Evolutionary conservation across 345 rosid species (phyloP).

Genomic region (Balakata baccata): DNA sequence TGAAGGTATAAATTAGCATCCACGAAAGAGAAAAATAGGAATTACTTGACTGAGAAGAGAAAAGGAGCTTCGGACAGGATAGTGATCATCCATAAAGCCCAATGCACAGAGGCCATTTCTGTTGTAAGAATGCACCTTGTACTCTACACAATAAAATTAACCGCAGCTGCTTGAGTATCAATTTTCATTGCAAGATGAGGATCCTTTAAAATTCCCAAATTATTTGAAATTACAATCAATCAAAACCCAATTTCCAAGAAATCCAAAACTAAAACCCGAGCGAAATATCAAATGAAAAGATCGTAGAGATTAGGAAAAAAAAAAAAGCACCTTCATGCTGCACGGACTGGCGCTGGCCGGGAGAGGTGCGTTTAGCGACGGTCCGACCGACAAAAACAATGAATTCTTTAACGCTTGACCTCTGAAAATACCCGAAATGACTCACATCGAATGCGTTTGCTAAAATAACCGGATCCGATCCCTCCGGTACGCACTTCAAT

Average conservation of each 20-base stretch:
- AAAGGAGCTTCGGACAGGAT: conserved; percentile 90
- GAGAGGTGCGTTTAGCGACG: conserved; percentile 84
- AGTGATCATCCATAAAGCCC: conserved; percentile 96
- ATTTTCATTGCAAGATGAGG: neutral
- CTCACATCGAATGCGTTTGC: conserved; percentile 72
- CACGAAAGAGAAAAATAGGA: neutral
- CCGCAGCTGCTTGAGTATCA: neutral
- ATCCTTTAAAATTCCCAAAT: too few relatives aligned
- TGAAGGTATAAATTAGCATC: neutral
- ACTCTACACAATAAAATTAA: conserved; percentile 48
- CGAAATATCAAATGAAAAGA: neutral
- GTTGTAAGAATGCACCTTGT: conserved; percentile 90
- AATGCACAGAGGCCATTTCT: conserved; percentile 78
- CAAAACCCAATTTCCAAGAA: neutral
- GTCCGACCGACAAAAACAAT: conserved; percentile 82
- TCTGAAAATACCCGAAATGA: conserved; percentile 87
- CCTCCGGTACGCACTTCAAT: conserved; percentile 60
- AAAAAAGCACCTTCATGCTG: conserved; percentile 71
- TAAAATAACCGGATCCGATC: conserved; percentile 65
- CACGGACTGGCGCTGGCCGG: conserved; percentile 86
- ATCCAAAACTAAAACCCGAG: neutral
- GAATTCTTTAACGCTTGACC: conserved; percentile 82
- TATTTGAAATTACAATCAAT: too few relatives aligned
- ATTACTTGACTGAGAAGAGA: conserved; percentile 83
- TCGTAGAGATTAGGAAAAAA: neutral